Evolutionary conservation across 2,329 filamentous ascomycete genomes (phyloP), one percentile per base, ranked within the genome.

Genomic region (Pseudonectria buxi): DNA sequence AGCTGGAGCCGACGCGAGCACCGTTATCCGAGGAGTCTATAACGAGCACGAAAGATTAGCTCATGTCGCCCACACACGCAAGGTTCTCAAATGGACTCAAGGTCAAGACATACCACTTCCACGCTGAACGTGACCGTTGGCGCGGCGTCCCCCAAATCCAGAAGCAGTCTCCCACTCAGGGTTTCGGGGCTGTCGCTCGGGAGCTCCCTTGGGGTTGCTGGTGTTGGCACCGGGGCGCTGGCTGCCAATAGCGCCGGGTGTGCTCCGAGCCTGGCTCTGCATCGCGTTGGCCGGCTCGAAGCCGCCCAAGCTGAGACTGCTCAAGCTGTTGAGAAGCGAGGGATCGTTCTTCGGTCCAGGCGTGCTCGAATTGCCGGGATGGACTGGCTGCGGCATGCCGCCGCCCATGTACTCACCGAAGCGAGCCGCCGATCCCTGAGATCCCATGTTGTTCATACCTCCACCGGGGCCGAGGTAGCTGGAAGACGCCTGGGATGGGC

Each of bases 401-500:
- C 58, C 58, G 27, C 58, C 56, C 32, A 64, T 58, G 45, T 71
- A 72, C 35, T 73, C 69, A 12, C 63, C 60, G 34, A 69, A 68
- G 15, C 68, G 65, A 15, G 62, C 62, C 13, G 57, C 51, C 7
- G 55, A 61, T 29, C 50, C 52, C 18, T 22, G 18, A 26, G 54
- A 45, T 29, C 51, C 52, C 47, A 86, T 67, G 41, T 73, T 76
- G 45, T 78, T 77, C 36, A 86, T 56, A 18, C 61, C 62, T n/a
- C 47, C 39, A 10, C 51, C 52, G 4, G 62, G 56, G 4, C 53
- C 63, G 16, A 65, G 61, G 57, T 94, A 95, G 67, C 87, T 94
- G 6, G 86, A 86, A 13, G 86, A 87, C 1, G 63, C 59, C 10
- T 92, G 95, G 3, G 86, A 90, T 6, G 92, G 90, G 50, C 90